These are phyloP conservation scores for Sclerotinia glacialis DNA, from an alignment of 2,329 filamentous ascomycete species.

Conservation along the genomic window DNA sequence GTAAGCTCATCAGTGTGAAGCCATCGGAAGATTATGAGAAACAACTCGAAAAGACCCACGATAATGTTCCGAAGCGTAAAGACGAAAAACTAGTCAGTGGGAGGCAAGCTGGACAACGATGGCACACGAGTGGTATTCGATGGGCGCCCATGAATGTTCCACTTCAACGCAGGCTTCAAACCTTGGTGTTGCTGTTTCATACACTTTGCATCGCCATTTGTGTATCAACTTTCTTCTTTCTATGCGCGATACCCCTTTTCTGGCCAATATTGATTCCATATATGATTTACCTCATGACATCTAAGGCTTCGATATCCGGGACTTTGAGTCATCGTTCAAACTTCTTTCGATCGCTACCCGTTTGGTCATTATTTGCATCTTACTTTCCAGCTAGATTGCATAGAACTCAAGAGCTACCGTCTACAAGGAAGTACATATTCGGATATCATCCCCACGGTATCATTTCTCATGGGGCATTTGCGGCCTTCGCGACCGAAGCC, in stretches of 20 bases:
- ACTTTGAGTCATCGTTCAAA: constrained; percentile 71
- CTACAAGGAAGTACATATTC: constrained; percentile 90
- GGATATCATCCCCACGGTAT: constrained; percentile 98
- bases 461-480: constrained; percentile 94
- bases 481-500: constrained; percentile 85
- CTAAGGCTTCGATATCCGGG: constrained; percentile 73
- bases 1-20: constrained; percentile 34
- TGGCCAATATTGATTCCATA: constrained; percentile 81
- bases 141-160: constrained; percentile 81
- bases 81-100: constrained; percentile 35
- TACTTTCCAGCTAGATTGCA: constrained; percentile 91
- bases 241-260: constrained; percentile 84
- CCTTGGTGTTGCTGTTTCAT: constrained; percentile 73
- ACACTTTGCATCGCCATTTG: constrained; percentile 67
- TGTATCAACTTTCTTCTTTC: constrained; percentile 82
- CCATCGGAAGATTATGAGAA: constrained; percentile 29
- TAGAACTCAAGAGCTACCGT: constrained; percentile 74
- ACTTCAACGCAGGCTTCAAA: constrained; percentile 69
- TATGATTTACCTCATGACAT: constrained; percentile 78
- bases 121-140: constrained; percentile 56
- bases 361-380: constrained; percentile 87
- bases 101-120: constrained; percentile 38
- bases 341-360: constrained; percentile 65
- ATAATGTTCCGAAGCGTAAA: constrained; percentile 27
- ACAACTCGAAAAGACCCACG: constrained; percentile 21